Percentiles rank a stretch among this genome's conserved stretches.
These are phyloP conservation scores for Orobanche coerulescens DNA, from an alignment of 257 asterid species.

Conservation along the genomic window DNA sequence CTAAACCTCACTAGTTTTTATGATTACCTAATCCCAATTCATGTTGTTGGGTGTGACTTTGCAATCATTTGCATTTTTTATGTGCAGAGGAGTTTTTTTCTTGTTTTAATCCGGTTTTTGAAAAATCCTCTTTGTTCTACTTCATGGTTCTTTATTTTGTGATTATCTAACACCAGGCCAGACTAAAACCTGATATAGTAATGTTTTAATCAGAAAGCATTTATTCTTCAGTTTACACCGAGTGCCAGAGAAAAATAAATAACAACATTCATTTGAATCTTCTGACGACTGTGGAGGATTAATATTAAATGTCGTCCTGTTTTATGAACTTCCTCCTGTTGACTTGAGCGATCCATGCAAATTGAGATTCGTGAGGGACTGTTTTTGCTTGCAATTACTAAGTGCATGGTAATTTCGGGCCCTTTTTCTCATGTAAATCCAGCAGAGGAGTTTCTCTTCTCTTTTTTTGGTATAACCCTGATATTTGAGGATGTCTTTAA, in stretches of 20 bases:
- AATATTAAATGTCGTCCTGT: neutral
- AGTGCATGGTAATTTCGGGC: neutral
- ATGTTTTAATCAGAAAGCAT: neutral
- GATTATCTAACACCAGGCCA: conserved; percentile 13
- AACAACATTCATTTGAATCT: neutral
- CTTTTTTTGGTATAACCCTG: neutral
- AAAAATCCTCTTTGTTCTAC: conserved; percentile 14
- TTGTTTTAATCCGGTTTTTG: conserved; percentile 2
- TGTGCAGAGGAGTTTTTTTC: neutral
- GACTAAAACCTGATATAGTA: neutral
- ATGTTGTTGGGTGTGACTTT: neutral
- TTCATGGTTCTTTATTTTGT: conserved; percentile 18
- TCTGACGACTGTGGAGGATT: neutral
- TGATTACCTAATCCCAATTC: neutral
- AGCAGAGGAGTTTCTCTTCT: neutral
- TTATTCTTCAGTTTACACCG: neutral
- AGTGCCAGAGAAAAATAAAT: neutral
- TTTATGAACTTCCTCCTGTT: neutral
- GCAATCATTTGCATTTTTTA: neutral
- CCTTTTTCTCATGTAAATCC: neutral
- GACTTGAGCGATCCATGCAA: neutral
- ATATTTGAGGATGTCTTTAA: neutral
- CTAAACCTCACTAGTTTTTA: neutral
- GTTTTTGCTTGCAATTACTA: neutral
- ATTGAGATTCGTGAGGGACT: too few relatives aligned